Conservation (phyloP, 495 filamentous ascomycete genomes). For the Rhypophila decipiens region DNA sequence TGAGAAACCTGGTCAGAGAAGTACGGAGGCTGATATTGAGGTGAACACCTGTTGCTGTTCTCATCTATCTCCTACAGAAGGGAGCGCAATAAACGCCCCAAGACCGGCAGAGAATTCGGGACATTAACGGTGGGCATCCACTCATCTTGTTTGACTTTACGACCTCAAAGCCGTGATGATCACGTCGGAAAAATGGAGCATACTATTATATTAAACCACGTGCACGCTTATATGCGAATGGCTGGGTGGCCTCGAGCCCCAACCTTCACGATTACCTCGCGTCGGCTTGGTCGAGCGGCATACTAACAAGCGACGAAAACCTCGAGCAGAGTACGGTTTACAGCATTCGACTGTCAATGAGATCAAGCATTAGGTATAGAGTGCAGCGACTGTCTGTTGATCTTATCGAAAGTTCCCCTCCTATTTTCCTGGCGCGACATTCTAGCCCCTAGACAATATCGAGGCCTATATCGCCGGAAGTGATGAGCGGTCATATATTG, state of each 20-base stretch:
- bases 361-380: too few species aligned
- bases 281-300: too few species aligned
- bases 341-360: too few species aligned
- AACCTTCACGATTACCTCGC: constrained; percentile 4
- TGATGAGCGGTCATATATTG: constrained; percentile 22
- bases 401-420: constrained; percentile 10
- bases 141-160: constrained; percentile 3
- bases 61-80: constrained; percentile 28
- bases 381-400: too few species aligned
- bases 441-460: constrained; percentile 2
- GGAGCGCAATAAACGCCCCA: constrained; percentile 3
- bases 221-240: constrained; percentile 11
- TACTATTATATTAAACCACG: constrained; percentile 21
- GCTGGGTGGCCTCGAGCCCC: constrained; percentile 2
- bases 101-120: constrained; percentile 11
- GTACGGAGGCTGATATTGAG: constrained; percentile 15
- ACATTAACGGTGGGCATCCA: constrained; percentile 11
- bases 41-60: constrained; percentile 6
- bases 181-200: constrained; percentile 18
- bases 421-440: neutral
- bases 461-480: constrained; percentile 19
- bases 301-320: too few species aligned
- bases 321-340: too few species aligned
- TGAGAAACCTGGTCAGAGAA: constrained; percentile 24
- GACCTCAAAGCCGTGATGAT: constrained; percentile 11